Conservation (phyloP, 73 alveolate species). For the Effrenium voratum region DNA sequence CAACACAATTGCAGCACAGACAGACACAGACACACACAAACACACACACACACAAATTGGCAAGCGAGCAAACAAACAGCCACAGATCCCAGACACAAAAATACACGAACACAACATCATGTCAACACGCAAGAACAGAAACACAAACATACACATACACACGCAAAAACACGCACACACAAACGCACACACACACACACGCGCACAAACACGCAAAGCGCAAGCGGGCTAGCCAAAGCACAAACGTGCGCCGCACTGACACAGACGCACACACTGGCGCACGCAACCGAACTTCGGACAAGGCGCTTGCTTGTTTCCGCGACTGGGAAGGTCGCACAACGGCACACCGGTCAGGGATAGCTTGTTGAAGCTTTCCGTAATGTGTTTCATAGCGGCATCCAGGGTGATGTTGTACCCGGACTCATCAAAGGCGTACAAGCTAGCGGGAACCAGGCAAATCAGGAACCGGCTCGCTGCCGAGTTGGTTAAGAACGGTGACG, state of each 20-base stretch:
- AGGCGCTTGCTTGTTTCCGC: too few species aligned
- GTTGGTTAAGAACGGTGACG: not conserved
- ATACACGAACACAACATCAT: too few species aligned
- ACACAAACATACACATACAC: not conserved
- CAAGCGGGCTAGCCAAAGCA: too few species aligned
- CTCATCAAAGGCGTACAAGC: not conserved
- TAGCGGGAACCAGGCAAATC: not conserved
- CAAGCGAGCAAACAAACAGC: too few species aligned
- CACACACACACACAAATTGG: too few species aligned
- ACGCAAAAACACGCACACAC: not conserved
- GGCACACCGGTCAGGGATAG: not conserved
- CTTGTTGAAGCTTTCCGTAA: not conserved
- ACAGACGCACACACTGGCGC: not conserved
- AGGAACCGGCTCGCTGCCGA: not conserved
- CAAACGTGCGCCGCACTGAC: not conserved
- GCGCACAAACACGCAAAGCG: not conserved
- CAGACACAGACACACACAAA: too few species aligned
- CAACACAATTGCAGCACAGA: too few species aligned
- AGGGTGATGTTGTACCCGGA: not conserved
- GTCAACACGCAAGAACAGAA: not conserved
- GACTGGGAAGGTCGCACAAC: not conserved
- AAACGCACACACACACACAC: not conserved
- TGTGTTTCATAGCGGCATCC: not conserved
- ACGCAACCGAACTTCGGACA: not conserved
- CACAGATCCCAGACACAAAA: too few species aligned